Conservation (phyloP, 805 yeast species). For the Tanozyma kutaoensis region DNA sequence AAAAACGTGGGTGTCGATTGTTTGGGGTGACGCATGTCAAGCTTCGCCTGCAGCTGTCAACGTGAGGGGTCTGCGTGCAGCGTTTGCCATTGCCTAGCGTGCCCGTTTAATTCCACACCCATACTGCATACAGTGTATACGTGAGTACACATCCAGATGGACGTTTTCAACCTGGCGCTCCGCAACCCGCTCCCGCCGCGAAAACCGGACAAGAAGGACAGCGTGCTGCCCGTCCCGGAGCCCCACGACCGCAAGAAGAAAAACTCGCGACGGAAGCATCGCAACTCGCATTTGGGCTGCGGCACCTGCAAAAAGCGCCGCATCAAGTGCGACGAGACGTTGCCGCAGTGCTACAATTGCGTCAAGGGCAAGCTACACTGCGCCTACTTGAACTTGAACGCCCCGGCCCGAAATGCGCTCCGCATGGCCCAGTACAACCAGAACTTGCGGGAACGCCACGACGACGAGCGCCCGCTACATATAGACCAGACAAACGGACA, state of each 20-base stretch:
- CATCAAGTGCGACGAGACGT: slow-evolving; percentile 51
- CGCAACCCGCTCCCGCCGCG: slow-evolving; percentile 24
- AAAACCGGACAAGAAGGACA: slow-evolving; percentile 5
- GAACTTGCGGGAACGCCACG: slow-evolving; percentile 13
- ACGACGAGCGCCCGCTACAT: no score
- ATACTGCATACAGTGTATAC: no score
- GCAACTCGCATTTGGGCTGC: slow-evolving; percentile 68
- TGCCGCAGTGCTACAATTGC: slow-evolving; percentile 50
- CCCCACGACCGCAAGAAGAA: slow-evolving; percentile 19
- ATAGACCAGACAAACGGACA: no score
- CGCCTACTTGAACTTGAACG: slow-evolving; percentile 35
- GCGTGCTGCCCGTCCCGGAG: no score
- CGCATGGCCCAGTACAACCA: slow-evolving; percentile 36
- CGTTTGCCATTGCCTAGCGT: no score
- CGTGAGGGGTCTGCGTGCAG: no score
- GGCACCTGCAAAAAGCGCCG: slow-evolving; percentile 50
- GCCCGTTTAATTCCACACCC: no score
- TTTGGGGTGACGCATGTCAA: no score
- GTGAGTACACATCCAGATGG: no score
- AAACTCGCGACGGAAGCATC: slow-evolving; percentile 43
- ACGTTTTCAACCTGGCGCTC: slow-evolving; percentile 15
- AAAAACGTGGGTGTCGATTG: no score
- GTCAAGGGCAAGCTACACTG: slow-evolving; percentile 32
- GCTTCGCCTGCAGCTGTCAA: no score
- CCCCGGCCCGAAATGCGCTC: slow-evolving; percentile 34